These are phyloP conservation scores for Ustilago xerochloae DNA, from an alignment of 1,284 basidiomycete species.

Conservation along the genomic window DNA sequence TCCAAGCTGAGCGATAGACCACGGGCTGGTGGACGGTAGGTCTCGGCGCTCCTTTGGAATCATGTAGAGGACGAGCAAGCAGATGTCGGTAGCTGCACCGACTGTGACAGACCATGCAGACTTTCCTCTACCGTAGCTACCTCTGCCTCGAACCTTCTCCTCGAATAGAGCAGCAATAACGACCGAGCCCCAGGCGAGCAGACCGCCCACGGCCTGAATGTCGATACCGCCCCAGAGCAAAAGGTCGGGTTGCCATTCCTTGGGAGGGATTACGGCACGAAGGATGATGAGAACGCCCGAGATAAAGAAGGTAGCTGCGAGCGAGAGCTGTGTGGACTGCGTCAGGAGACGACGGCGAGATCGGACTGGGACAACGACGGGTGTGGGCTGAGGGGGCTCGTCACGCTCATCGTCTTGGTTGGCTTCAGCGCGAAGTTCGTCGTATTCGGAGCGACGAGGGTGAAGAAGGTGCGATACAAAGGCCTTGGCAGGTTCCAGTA, in stretches of 20 bases:
- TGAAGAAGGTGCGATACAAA: slow-evolving; percentile 16
- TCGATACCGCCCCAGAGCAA: slow-evolving; percentile 53
- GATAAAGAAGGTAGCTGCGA: slow-evolving; percentile 54
- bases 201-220: slow-evolving; percentile 55
- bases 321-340: slow-evolving; percentile 35
- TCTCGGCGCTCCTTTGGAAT: slow-evolving; percentile 28
- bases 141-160: slow-evolving; percentile 48
- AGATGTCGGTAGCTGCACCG: slow-evolving; percentile 44
- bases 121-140: slow-evolving; percentile 58
- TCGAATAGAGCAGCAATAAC: slow-evolving; percentile 57
- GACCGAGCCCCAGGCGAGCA: slow-evolving; percentile 54
- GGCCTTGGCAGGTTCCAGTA: slow-evolving; percentile 30
- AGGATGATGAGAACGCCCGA: slow-evolving; percentile 60
- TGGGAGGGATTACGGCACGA: slow-evolving; percentile 58
- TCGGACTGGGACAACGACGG: slow-evolving; percentile 58
- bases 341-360: slow-evolving; percentile 53
- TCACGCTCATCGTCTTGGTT: slow-evolving; percentile 16
- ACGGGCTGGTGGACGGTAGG: slow-evolving; percentile 34
- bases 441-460: slow-evolving; percentile 33
- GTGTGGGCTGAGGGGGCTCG: slow-evolving; percentile 50
- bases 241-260: slow-evolving; percentile 58
- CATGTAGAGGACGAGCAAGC: slow-evolving; percentile 46
- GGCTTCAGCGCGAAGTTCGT: slow-evolving; percentile 31
- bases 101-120: slow-evolving; percentile 33
- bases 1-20: slow-evolving; percentile 56